Evolutionary conservation across 2,329 filamentous ascomycete species (phyloP).

Genomic region (Epichloe scottii): DNA sequence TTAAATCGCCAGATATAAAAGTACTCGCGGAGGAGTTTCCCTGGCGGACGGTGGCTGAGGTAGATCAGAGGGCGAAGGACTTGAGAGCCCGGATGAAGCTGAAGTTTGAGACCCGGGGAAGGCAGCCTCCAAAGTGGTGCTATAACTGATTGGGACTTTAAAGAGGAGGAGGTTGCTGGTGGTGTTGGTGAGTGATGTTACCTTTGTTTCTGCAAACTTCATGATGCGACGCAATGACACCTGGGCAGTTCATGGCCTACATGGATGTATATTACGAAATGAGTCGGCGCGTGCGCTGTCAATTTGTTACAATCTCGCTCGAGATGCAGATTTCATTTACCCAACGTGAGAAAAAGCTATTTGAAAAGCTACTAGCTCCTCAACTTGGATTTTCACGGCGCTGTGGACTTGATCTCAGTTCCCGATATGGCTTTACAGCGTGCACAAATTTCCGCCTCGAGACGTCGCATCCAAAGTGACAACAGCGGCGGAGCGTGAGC

Average conservation of each 20-base stretch:
- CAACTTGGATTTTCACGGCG: neutral
- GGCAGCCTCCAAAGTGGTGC: constrained; percentile 16
- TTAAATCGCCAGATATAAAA: constrained; percentile 6
- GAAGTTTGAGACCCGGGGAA: constrained; percentile 10
- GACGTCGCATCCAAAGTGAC: no score
- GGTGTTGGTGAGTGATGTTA: neutral
- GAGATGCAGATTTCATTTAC: neutral
- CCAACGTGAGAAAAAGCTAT: neutral
- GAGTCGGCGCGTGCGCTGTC: neutral
- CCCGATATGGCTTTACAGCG: no score
- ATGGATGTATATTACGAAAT: neutral
- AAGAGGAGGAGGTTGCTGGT: neutral
- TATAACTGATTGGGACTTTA: constrained; percentile 4
- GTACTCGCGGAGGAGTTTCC: constrained; percentile 9
- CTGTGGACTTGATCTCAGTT: no score
- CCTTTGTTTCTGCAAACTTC: neutral
- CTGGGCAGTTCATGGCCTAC: neutral
- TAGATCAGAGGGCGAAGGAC: constrained; percentile 10
- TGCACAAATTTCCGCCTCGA: no score
- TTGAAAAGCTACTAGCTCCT: no score
- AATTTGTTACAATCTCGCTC: neutral
- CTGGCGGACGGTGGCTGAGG: constrained; percentile 8
- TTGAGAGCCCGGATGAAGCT: constrained; percentile 11
- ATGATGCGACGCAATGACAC: neutral
- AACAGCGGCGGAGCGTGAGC: no score